phyloP scores from a whole-genome alignment of 805 yeast genomes.

The Scheffersomyces lignosus region DNA sequence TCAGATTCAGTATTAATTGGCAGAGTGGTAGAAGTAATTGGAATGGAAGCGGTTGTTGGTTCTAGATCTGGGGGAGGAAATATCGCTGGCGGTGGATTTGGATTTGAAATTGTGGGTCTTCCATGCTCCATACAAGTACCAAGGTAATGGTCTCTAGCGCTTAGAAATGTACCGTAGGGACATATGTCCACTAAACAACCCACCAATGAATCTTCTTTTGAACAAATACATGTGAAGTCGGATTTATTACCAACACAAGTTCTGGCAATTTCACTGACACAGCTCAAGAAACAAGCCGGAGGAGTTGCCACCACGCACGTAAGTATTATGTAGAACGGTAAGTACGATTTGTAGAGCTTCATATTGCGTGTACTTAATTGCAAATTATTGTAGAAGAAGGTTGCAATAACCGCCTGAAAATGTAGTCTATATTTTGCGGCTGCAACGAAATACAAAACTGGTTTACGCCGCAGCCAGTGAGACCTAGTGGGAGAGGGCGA shows the following conservation, averaged over 20 bases:
- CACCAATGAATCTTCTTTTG: conserved; percentile 34
- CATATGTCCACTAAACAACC: conserved; percentile 49
- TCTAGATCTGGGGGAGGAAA: neutral
- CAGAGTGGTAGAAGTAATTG: conserved; percentile 1
- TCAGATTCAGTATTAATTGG: neutral
- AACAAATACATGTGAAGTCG: conserved; percentile 44
- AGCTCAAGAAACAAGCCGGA: conserved; percentile 51
- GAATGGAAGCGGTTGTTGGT: neutral
- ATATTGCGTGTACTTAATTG: too few species aligned
- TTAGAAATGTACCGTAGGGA: conserved; percentile 40
- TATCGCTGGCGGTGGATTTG: conserved; percentile 6
- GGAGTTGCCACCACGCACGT: conserved; percentile 36
- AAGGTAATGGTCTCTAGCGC: conserved; percentile 49
- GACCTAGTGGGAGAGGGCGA: too few species aligned
- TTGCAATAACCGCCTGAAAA: too few species aligned
- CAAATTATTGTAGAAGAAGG: too few species aligned
- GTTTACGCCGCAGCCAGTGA: too few species aligned
- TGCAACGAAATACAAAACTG: too few species aligned
- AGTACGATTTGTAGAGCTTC: neutral
- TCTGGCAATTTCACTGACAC: conserved; percentile 38
- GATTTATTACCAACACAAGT: conserved; percentile 30
- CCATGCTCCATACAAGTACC: conserved; percentile 49
- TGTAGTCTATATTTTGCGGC: too few species aligned
- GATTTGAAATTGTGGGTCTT: conserved; percentile 3
- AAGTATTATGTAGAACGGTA: conserved; percentile 3